These are phyloP conservation scores for Xylariomycetidae sp. DNA, from an alignment of 2,329 filamentous ascomycete species.

Conservation along the genomic window DNA sequence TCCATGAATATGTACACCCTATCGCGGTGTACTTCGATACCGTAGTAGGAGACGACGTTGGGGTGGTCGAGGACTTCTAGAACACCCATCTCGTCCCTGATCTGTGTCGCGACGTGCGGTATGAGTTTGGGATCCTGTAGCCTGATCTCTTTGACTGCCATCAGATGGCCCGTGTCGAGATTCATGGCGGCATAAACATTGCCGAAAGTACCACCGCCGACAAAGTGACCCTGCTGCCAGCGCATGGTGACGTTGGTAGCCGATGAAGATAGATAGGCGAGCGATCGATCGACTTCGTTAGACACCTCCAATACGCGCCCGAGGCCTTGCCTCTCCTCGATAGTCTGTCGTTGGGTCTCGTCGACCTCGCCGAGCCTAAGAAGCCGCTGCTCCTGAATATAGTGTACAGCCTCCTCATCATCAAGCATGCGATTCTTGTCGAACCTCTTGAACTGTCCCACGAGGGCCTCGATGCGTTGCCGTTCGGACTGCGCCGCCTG, in stretches of 20 bases:
- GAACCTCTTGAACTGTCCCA: conserved; percentile 70
- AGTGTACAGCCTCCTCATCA: conserved; percentile 78
- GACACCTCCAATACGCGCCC: conserved; percentile 89
- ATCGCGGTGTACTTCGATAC: conserved; percentile 96
- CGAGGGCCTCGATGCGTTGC: conserved; percentile 75
- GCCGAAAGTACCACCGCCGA: conserved; percentile 94
- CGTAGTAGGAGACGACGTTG: conserved; percentile 96
- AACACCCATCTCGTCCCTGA: conserved; percentile 95
- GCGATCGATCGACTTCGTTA: conserved; percentile 91
- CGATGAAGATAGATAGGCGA: conserved; percentile 89
- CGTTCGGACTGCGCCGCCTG: conserved; percentile 92
- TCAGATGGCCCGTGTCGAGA: conserved; percentile 88
- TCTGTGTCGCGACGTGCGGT: conserved; percentile 87
- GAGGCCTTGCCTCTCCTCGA: conserved; percentile 80
- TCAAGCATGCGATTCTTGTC: conserved; percentile 70
- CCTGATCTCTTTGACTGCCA: conserved; percentile 98
- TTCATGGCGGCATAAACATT: conserved; percentile 98
- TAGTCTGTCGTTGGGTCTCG: conserved; percentile 69
- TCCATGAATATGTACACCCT: conserved; percentile 99
- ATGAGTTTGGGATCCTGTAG: conserved; percentile 95
- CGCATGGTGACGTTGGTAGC: conserved; percentile 92
- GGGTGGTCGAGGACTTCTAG: conserved; percentile 93
- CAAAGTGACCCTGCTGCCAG: conserved; percentile 98
- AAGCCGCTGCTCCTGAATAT: conserved; percentile 72
- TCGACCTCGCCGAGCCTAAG: conserved; percentile 73